phyloP scores from a whole-genome alignment of 73 alveolate genomes.

The Paramecium bursaria region DNA sequence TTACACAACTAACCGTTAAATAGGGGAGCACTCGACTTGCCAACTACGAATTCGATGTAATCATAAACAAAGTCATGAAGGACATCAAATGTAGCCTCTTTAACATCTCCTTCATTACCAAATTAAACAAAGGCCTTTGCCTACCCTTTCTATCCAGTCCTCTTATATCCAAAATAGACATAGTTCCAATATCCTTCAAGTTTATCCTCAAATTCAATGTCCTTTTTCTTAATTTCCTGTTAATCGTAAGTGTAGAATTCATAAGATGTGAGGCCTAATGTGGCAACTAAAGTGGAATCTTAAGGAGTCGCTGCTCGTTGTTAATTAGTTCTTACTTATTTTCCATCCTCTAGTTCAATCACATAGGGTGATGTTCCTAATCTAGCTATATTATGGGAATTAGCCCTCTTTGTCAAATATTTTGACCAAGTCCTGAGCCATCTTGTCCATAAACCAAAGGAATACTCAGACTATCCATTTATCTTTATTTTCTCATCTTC shows the following conservation, averaged over 20 bases:
- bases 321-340: constrained; percentile 3
- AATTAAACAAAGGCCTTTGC: constrained; percentile 52
- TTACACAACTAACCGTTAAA: constrained; percentile 47
- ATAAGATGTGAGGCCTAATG: neutral
- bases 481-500: constrained; percentile 16
- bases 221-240: neutral
- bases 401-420: constrained; percentile 34
- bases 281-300: constrained; percentile 5
- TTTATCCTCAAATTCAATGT: neutral
- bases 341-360: constrained; percentile 29
- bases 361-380: constrained; percentile 51
- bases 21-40: constrained; percentile 39
- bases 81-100: neutral
- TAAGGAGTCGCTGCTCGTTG: constrained; percentile 21
- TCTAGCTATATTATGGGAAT: constrained; percentile 38
- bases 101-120: constrained; percentile 49
- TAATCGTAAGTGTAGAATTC: constrained; percentile 18
- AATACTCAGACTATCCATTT: constrained; percentile 48
- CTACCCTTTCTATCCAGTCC: constrained; percentile 12
- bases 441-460: constrained; percentile 62
- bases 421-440: constrained; percentile 48
- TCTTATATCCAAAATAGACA: constrained; percentile 58
- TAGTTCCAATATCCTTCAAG: constrained; percentile 45
- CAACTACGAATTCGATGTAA: constrained; percentile 32
- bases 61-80: constrained; percentile 49